Evolutionary conservation across 1,284 basidiomycete species (phyloP).

Genomic region (Cutaneotrichosporon curvatum): DNA sequence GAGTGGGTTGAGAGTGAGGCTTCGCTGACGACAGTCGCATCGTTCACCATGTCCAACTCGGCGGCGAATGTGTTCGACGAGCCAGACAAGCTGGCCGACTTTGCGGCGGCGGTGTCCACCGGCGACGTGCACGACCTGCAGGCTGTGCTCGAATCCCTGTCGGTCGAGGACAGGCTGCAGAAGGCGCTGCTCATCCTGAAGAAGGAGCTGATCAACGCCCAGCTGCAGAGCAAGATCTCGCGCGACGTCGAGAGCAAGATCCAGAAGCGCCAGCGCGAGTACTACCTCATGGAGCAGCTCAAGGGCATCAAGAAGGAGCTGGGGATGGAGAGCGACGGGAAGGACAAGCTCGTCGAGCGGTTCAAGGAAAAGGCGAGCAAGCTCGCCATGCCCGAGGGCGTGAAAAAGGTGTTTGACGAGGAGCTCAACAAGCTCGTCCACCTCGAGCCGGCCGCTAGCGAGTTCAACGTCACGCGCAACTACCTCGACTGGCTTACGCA

Average conservation of each 20-base stretch:
- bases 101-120: slow-evolving; percentile 90
- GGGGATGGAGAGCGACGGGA: slow-evolving; percentile 85
- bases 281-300: slow-evolving; percentile 97
- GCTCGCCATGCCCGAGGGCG: slow-evolving; percentile 87
- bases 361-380: slow-evolving; percentile 82
- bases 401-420: slow-evolving; percentile 93
- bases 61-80: slow-evolving; percentile 98
- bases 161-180: slow-evolving; percentile 80
- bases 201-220: slow-evolving; percentile 96
- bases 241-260: slow-evolving; percentile 95
- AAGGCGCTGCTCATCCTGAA: slow-evolving; percentile 90
- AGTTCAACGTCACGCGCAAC: slow-evolving; percentile 93
- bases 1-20: slow-evolving; percentile 43
- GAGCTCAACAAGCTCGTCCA: slow-evolving; percentile 87
- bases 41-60: slow-evolving; percentile 91
- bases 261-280: slow-evolving; percentile 92
- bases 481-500: slow-evolving; percentile 95
- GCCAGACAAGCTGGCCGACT: slow-evolving; percentile 95
- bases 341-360: slow-evolving; percentile 94
- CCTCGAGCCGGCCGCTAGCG: slow-evolving; percentile 85
- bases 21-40: slow-evolving; percentile 29
- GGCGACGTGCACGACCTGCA: slow-evolving; percentile 88
- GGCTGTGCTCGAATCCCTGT: slow-evolving; percentile 81
- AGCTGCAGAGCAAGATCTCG: slow-evolving; percentile 88
- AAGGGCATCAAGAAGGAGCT: slow-evolving; percentile 99